phyloP scores from a whole-genome alignment of 1,139 yeast genomes.

The Saccharomyces hybrid region DNA sequence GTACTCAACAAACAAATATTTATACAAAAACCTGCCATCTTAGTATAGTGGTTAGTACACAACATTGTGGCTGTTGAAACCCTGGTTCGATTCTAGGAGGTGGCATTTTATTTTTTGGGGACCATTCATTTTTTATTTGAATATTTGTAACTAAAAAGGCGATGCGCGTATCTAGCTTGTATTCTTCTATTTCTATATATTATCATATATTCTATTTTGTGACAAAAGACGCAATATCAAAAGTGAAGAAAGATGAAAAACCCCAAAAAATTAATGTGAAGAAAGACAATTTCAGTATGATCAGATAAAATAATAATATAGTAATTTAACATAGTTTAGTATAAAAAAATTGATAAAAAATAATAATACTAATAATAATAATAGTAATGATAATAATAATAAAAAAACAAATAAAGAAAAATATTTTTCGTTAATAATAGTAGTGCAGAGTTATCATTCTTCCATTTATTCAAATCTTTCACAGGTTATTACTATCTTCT shows the following conservation, averaged over 20 bases:
- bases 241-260: no score
- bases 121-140: no score
- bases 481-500: background rate
- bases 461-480: background rate
- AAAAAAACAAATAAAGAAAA: background rate
- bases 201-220: no score
- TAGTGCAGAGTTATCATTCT: background rate
- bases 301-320: background rate
- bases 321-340: background rate
- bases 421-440: background rate
- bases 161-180: no score
- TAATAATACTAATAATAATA: background rate
- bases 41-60: constrained; percentile 9
- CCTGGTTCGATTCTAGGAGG: constrained; percentile 9
- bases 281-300: background rate
- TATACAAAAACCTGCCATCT: constrained; percentile 2
- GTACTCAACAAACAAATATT: no score
- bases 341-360: background rate
- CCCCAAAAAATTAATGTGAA: no score
- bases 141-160: background rate
- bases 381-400: background rate
- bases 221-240: no score
- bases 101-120: constrained; percentile 3
- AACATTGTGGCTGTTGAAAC: constrained; percentile 9
- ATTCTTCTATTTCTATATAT: no score